A percentile compares a stretch with the other conserved stretches of the same genome.
Evolutionary conservation across 2,329 filamentous ascomycete species (phyloP).

Genomic region (Keithomyces neogunnii): DNA sequence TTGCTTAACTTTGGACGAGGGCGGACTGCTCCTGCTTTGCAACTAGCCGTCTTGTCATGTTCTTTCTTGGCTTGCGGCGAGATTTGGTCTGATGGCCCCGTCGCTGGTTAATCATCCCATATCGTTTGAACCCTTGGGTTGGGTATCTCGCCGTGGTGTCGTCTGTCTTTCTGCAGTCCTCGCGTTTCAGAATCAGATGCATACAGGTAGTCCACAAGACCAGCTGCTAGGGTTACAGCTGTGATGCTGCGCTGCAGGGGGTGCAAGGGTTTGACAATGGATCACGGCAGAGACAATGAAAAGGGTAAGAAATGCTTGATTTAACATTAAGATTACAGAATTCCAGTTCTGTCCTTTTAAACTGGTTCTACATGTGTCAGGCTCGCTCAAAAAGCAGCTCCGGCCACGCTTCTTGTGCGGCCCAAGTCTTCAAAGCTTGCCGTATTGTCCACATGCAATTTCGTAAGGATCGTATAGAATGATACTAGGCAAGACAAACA

Average conservation of each 20-base stretch:
- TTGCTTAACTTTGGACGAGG: too few relatives aligned
- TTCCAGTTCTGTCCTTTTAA: conserved; percentile 23
- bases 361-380: conserved; percentile 18
- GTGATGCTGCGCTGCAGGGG: too few relatives aligned
- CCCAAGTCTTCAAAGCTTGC: conserved; percentile 12
- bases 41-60: too few relatives aligned
- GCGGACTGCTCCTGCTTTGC: too few relatives aligned
- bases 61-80: too few relatives aligned
- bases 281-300: not conserved
- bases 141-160: too few relatives aligned
- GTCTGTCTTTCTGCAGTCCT: not conserved
- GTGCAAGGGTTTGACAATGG: too few relatives aligned
- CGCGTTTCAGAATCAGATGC: not conserved
- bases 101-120: too few relatives aligned
- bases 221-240: too few relatives aligned
- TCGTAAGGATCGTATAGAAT: conserved; percentile 53
- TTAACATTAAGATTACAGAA: conserved; percentile 24
- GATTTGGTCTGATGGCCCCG: too few relatives aligned
- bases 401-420: conserved; percentile 13
- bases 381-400: conserved; percentile 11
- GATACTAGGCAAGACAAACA: conserved; percentile 20
- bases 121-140: too few relatives aligned
- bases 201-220: too few relatives aligned
- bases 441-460: conserved; percentile 23
- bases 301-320: conserved; percentile 9